Base-by-base conservation (phyloP, 2,329 filamentous ascomycete genomes). In the Gliomastix tumulicola region DNA sequence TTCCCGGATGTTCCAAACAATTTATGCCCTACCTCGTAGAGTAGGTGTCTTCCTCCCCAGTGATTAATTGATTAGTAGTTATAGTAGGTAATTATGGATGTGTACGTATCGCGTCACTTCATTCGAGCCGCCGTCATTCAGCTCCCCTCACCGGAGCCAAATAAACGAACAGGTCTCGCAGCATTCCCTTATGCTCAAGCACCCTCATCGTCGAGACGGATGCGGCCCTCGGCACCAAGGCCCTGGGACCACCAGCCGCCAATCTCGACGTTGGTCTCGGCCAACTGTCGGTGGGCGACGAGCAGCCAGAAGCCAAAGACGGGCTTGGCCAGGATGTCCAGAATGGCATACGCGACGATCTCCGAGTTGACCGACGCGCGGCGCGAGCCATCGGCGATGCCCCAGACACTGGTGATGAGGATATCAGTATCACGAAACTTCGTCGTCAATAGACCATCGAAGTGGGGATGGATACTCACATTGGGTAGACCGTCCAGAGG, bases 201-300 rank as follows among this genome's bases (percentile, higher is more conserved):
- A 36, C 40, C 40, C 27, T 40, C 28, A 5, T 42, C 38, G 17
- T 40, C 41, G 17, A 42, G 37, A 21, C 55, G 50, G 30, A 65
- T 65, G 5, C 53, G 48, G 3, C 61, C 61, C 41, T 65, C 60
- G 6, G 54, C 43, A 7, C 50, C 44, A 3, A 57, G 45, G 5
- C 61, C 61, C 13, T 61, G 45, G 4, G 61, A 49, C 61, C 61
- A 65, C 39, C 54, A 65, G 3, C 61, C 61, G 17, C 50, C 55
- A 11, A 64, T 40, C 2, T 63, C 61, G 30, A 60, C 46, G 12
- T 54, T 57, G 5, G 56, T 55, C 16, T 64, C 61, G 6, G 57
- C 53, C 16, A 58, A 52, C 30, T 51, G 42, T 15, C 60, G 58
- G 25, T 60, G 49, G 39, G 57, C 57, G 18, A 58, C 36, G n/a